Conservation (phyloP, 2,329 filamentous ascomycete genomes). For the Dothideomycetes sp. region DNA sequence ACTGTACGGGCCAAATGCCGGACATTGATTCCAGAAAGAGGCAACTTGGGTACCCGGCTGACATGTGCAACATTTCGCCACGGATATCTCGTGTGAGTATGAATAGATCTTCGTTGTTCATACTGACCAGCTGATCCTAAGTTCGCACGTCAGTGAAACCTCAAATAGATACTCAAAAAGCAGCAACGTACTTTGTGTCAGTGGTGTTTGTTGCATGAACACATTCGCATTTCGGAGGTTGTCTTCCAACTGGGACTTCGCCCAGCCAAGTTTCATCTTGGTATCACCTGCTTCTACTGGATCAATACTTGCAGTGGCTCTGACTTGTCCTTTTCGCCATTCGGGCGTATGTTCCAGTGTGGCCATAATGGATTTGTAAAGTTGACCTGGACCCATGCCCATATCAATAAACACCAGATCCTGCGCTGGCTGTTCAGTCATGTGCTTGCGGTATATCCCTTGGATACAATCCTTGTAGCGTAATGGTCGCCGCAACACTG, state of each 20-base stretch:
- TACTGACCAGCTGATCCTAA: too few relatives aligned
- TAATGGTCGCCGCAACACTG: neutral
- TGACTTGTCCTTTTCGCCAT: neutral
- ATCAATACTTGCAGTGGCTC: constrained; percentile 1
- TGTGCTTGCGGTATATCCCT: neutral
- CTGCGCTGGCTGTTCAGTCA: neutral
- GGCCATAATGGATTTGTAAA: neutral
- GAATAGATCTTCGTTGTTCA: too few relatives aligned
- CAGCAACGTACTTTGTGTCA: too few relatives aligned
- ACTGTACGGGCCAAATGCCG: too few relatives aligned
- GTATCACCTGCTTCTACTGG: constrained; percentile 2
- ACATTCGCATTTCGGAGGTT: neutral
- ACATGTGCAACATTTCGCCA: too few relatives aligned
- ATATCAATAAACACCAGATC: neutral
- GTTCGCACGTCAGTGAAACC: too few relatives aligned
- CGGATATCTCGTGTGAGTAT: too few relatives aligned
- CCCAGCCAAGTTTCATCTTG: neutral
- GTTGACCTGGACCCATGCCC: constrained; percentile 2
- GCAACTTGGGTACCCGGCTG: too few relatives aligned
- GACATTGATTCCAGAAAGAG: too few relatives aligned
- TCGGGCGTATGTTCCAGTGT: neutral
- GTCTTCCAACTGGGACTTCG: neutral
- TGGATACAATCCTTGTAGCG: constrained; percentile 1
- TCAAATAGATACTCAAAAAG: too few relatives aligned
- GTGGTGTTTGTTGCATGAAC: too few relatives aligned